Conservation (phyloP, 352 stramenopile species). For the Phytophthora pistaciae region DNA sequence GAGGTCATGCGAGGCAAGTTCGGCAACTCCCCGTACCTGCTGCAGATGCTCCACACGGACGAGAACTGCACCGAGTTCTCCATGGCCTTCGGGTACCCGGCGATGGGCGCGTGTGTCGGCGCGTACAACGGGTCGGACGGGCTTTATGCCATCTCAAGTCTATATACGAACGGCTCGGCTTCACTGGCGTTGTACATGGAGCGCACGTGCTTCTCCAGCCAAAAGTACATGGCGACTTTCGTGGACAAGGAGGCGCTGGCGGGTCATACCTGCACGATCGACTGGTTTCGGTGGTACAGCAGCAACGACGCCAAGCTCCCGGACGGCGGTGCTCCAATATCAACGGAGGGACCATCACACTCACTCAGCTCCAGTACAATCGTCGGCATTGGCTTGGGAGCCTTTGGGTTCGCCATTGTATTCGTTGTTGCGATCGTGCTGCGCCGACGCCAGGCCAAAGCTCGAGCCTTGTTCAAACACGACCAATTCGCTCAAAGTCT, state of each 20-base stretch:
- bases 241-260: conserved; percentile 16
- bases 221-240: conserved; percentile 25
- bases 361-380: conserved; percentile 21
- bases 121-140: conserved; percentile 35
- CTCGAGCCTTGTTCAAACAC: conserved; percentile 14
- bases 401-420: conserved; percentile 20
- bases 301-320: conserved; percentile 28
- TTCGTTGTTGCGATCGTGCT: conserved; percentile 9
- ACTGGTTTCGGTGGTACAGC: conserved; percentile 34
- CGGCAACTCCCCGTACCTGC: conserved; percentile 29
- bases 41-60: conserved; percentile 26
- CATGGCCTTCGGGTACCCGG: conserved; percentile 27
- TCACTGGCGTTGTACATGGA: conserved; percentile 21
- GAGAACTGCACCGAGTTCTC: conserved; percentile 33
- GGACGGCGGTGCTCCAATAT: conserved; percentile 2
- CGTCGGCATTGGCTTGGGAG: conserved; percentile 24
- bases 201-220: conserved; percentile 24
- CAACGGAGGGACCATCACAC: background rate
- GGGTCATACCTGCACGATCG: conserved; percentile 26
- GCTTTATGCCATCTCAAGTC: conserved; percentile 21
- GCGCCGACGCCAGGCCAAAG: conserved; percentile 14
- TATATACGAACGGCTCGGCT: conserved; percentile 23
- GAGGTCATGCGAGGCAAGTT: conserved; percentile 33
- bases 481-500: conserved; percentile 25
- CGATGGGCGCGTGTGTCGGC: conserved; percentile 28